A percentile compares a stretch with the other conserved stretches of the same genome.
These are phyloP conservation scores for Biscutella laevigata DNA, from an alignment of 441 rosid species.

Conservation along the genomic window DNA sequence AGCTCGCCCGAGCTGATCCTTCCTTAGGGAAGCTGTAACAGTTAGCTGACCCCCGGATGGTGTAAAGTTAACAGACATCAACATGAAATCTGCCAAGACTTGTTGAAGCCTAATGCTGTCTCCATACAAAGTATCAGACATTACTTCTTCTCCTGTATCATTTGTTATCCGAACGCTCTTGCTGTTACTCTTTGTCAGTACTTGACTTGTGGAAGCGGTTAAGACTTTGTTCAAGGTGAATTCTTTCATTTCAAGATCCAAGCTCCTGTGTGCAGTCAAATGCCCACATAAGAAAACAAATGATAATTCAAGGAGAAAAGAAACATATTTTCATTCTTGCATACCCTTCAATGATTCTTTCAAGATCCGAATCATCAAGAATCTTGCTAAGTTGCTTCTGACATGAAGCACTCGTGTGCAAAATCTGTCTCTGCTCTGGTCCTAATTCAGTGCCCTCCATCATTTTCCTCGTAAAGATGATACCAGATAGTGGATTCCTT, in stretches of 20 bases:
- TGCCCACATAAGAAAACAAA: not conserved
- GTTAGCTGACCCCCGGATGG: slow-evolving; percentile 53
- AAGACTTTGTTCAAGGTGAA: slow-evolving; percentile 53
- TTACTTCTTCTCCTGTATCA: slow-evolving; percentile 48
- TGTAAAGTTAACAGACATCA: slow-evolving; percentile 42
- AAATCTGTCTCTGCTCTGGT: slow-evolving; percentile 55
- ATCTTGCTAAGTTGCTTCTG: slow-evolving; percentile 70
- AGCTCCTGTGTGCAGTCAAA: slow-evolving; percentile 33
- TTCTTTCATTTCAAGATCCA: slow-evolving; percentile 80
- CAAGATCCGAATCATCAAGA: slow-evolving; percentile 77
- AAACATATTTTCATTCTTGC: not conserved
- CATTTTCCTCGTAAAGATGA: slow-evolving; percentile 60
- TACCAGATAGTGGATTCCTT: slow-evolving; percentile 68
- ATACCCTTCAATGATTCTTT: slow-evolving; percentile 79
- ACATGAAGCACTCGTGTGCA: slow-evolving; percentile 69
- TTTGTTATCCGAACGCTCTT: slow-evolving; percentile 50
- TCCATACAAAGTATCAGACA: slow-evolving; percentile 56
- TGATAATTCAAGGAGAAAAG: not conserved
- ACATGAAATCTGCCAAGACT: slow-evolving; percentile 63
- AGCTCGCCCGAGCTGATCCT: slow-evolving; percentile 64
- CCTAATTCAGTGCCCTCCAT: slow-evolving; percentile 64
- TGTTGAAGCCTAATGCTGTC: slow-evolving; percentile 86
- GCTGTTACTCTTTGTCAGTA: slow-evolving; percentile 50
- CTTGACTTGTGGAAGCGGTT: slow-evolving; percentile 64
- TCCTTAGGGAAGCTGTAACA: slow-evolving; percentile 49